Base-by-base conservation (phyloP, 2,329 filamentous ascomycete genomes). In the Amphichorda felina region DNA sequence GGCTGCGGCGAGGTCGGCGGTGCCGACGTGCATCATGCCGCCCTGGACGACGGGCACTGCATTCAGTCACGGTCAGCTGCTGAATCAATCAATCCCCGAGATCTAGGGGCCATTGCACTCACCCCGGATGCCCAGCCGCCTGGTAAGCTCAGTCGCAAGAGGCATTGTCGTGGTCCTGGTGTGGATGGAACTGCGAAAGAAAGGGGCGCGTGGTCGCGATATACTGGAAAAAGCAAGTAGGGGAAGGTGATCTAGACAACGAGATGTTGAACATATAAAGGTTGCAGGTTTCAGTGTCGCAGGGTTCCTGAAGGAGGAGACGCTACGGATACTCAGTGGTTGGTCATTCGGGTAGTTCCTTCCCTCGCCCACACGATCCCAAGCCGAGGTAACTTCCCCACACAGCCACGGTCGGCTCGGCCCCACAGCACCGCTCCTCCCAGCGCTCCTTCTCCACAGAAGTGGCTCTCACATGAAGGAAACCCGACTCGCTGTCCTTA, bases 11-110 rank as follows among this genome's bases (percentile, higher is more conserved):
- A 87, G 67, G 56, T 85, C 81, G 34, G 84, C 84, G 49, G 84
- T 86, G 39, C 84, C 84, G 43, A 88, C 75, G 71, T 83, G 81
- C 73, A 85, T 79, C 83, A 91, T 89, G 50, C 84, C 84, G 54
- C 84, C 84, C 58, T 91, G 84, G 40, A 91, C 80, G 41, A 91
- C 67, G 48, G 84, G 84, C 44, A 89, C 80, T 83, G 47, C 32
- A 30, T 14, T 8, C 6, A 30, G 10, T 3, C 6, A 9, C 13
- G 15, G 29, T 14, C 16, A 24, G 26, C 29, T 31, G 11, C n/a
- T n/a, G n/a, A n/a, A n/a, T n/a, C n/a, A n/a, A n/a, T n/a, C 21
- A 24, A 9, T 26, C 22, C 14, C 17, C 18, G 28, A 5, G 11
- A 9, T 31, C 15, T 16, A 14, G 10, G 28, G 28, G 28, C 4